phyloP scores from a whole-genome alignment of 2,329 filamentous ascomycete genomes.

The Colletotrichum sp. region DNA sequence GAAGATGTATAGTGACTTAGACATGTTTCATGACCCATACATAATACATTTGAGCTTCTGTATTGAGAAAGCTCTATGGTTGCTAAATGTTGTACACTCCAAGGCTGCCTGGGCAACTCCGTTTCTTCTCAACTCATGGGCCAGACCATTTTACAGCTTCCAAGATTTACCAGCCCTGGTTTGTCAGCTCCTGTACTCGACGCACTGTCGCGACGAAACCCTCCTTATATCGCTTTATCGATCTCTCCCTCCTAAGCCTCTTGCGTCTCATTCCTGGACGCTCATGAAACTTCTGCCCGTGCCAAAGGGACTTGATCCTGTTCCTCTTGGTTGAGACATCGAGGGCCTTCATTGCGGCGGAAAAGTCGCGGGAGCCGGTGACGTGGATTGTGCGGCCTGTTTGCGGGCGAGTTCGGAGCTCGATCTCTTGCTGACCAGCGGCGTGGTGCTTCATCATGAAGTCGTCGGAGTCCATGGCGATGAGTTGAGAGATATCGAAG shows the following conservation, averaged over 20 bases:
- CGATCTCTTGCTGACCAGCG: slow-evolving; percentile 21
- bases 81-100: slow-evolving; percentile 15
- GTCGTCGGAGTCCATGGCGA: slow-evolving; percentile 34
- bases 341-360: slow-evolving; percentile 49
- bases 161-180: slow-evolving; percentile 75
- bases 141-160: not conserved
- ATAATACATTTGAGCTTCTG: not conserved
- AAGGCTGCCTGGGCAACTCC: not conserved
- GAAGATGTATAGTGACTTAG: not conserved
- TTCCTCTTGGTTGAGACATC: slow-evolving; percentile 53
- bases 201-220: slow-evolving; percentile 70
- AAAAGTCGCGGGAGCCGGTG: slow-evolving; percentile 46
- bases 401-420: slow-evolving; percentile 44
- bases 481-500: slow-evolving; percentile 39
- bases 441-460: slow-evolving; percentile 21
- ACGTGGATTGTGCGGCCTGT: slow-evolving; percentile 51
- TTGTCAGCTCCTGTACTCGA: slow-evolving; percentile 72
- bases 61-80: not conserved
- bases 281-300: slow-evolving; percentile 74
- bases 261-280: slow-evolving; percentile 78
- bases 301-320: slow-evolving; percentile 59
- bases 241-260: slow-evolving; percentile 72
- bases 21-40: not conserved
- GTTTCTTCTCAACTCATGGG: not conserved
- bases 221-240: slow-evolving; percentile 70